Percentiles rank a stretch among this genome's conserved stretches.
Evolutionary conservation across 176 grass and related monocot species (phyloP).

Genomic region (Pontederia paniculata): DNA sequence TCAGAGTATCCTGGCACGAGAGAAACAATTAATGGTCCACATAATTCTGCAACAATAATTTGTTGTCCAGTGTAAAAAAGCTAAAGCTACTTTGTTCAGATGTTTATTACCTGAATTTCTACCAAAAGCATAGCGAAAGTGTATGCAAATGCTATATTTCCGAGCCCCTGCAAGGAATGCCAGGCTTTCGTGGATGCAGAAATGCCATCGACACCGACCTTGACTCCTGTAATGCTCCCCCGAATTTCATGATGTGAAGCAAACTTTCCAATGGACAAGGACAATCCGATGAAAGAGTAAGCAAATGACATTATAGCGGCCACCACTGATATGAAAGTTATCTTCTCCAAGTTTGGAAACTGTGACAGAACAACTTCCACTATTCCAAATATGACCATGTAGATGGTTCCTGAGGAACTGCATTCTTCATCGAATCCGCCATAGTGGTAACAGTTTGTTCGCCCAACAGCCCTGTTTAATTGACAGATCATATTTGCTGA

Average conservation of each 20-base stretch:
- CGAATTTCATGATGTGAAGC: slow-evolving; percentile 31
- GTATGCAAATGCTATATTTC: slow-evolving; percentile 83
- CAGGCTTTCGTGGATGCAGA: slow-evolving; percentile 53
- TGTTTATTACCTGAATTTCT: slow-evolving; percentile 48
- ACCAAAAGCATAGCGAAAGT: slow-evolving; percentile 83
- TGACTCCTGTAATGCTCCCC: slow-evolving; percentile 58
- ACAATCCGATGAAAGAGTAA: slow-evolving; percentile 61
- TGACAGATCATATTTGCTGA: slow-evolving; percentile 1
- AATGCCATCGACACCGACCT: slow-evolving; percentile 38
- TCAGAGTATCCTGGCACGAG: slow-evolving; percentile 46
- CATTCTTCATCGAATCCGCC: slow-evolving; percentile 39
- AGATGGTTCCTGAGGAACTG: slow-evolving; percentile 59
- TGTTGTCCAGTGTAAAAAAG: no score
- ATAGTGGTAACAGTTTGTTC: slow-evolving; percentile 56
- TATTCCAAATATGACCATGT: slow-evolving; percentile 69
- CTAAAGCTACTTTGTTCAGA: not conserved
- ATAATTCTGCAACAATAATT: no score
- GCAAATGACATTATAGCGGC: slow-evolving; percentile 87
- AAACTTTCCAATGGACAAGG: slow-evolving; percentile 49
- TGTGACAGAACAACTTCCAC: slow-evolving; percentile 65
- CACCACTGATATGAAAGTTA: slow-evolving; percentile 61
- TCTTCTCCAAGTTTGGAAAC: slow-evolving; percentile 75
- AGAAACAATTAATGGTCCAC: no score
- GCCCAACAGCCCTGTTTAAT: slow-evolving; percentile 53
- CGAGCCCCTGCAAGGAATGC: slow-evolving; percentile 55